Evolutionary conservation across 345 rosid genomes (phyloP).

Genomic region (Brassica carinata): DNA sequence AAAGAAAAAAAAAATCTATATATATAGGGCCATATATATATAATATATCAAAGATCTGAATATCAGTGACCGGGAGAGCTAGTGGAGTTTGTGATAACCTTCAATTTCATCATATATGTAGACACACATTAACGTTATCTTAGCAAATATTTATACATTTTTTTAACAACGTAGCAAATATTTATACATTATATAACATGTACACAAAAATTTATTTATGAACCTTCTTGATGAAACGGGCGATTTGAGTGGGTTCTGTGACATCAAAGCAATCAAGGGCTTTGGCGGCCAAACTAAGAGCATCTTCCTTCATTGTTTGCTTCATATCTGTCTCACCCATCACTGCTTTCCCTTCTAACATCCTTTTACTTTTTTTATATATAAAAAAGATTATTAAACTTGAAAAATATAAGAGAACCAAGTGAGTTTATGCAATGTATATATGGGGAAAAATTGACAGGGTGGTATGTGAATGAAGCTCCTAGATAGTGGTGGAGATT

Average conservation of each 20-base stretch:
- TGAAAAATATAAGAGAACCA: slow-evolving; percentile 14
- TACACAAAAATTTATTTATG: not conserved
- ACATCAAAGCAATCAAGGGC: slow-evolving; percentile 81
- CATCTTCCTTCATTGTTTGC: slow-evolving; percentile 73
- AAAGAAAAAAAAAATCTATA: no score
- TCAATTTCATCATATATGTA: not conserved
- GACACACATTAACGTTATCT: not conserved
- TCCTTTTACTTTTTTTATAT: slow-evolving; percentile 13
- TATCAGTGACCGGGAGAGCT: not conserved
- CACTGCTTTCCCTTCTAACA: slow-evolving; percentile 90
- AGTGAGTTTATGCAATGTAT: slow-evolving; percentile 10
- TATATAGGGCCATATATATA: no score
- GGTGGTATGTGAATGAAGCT: slow-evolving; percentile 27
- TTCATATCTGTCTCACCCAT: slow-evolving; percentile 83
- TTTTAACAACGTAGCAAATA: no score
- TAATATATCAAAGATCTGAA: not conserved
- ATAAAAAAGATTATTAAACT: not conserved
- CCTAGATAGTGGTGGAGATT: slow-evolving; percentile 37
- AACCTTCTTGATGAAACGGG: slow-evolving; percentile 80
- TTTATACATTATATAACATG: not conserved
- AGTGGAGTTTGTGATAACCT: not conserved
- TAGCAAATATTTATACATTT: not conserved
- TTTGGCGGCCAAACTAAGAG: slow-evolving; percentile 67
- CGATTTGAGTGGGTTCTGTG: slow-evolving; percentile 68
- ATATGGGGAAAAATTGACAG: not conserved